Percentiles rank a stretch among this genome's conserved stretches.
phyloP scores from a whole-genome alignment of 2,329 filamentous ascomycete genomes.

The Cladophialophora immunda region DNA sequence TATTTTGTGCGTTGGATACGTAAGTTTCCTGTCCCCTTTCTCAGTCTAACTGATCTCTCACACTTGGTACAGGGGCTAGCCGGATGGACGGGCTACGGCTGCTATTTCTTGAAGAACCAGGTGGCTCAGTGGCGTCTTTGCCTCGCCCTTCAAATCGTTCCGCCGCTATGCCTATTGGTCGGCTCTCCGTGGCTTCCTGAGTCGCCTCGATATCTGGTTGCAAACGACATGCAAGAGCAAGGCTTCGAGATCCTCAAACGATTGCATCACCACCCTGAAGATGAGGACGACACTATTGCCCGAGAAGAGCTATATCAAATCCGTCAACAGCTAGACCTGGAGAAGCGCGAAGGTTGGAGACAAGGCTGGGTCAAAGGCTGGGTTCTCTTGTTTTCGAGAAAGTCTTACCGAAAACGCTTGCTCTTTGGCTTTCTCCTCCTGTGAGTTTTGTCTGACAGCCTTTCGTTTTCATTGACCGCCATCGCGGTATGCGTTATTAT shows the following conservation, averaged over 20 bases:
- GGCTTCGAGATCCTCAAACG: slow-evolving; percentile 23
- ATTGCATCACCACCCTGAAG: slow-evolving; percentile 39
- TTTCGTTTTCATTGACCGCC: not conserved
- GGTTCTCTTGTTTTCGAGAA: slow-evolving; percentile 30
- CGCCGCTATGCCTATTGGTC: slow-evolving; percentile 21
- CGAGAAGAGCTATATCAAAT: slow-evolving; percentile 52
- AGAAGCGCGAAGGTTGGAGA: slow-evolving; percentile 31
- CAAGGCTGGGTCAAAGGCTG: slow-evolving; percentile 32
- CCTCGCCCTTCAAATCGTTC: slow-evolving; percentile 23
- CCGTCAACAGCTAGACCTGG: slow-evolving; percentile 32
- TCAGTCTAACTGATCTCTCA: not conserved
- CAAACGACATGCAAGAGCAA: slow-evolving; percentile 24
- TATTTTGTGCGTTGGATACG: slow-evolving; percentile 30
- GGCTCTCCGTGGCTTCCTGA: slow-evolving; percentile 29
- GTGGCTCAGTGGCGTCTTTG: slow-evolving; percentile 30
- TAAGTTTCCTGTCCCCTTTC: not conserved
- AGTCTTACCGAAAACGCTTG: slow-evolving; percentile 34
- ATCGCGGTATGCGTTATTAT: too few relatives aligned
- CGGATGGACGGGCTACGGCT: slow-evolving; percentile 33
- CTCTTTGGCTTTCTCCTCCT: slow-evolving; percentile 34
- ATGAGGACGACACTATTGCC: slow-evolving; percentile 49
- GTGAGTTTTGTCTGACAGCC: slow-evolving; percentile 44
- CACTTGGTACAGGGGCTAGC: slow-evolving; percentile 22
- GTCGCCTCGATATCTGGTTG: slow-evolving; percentile 22
- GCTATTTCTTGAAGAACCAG: slow-evolving; percentile 23